Conservation (phyloP, 2,329 filamentous ascomycete genomes). For the Aspergillus pseudoglaucus region DNA sequence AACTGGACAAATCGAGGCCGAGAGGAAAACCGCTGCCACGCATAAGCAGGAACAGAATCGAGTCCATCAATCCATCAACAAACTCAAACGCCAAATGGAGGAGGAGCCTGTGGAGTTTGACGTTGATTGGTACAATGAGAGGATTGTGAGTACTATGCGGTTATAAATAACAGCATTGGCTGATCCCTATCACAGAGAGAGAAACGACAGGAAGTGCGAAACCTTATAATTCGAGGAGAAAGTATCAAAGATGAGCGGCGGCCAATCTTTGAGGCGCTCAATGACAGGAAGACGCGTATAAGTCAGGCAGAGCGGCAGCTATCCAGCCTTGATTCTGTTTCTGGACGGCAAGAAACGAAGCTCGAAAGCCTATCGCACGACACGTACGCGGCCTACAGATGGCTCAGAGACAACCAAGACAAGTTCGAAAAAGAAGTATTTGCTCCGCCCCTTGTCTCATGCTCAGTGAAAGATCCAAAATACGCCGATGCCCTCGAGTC, state of each 20-base stretch:
- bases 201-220: conserved; percentile 39
- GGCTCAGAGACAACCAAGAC: conserved; percentile 66
- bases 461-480: conserved; percentile 66
- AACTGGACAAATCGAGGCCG: conserved; percentile 41
- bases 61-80: conserved; percentile 53
- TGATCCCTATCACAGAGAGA: conserved; percentile 44
- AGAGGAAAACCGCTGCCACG: conserved; percentile 44
- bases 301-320: conserved; percentile 45
- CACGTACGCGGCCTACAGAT: conserved; percentile 66
- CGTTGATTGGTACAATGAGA: conserved; percentile 61
- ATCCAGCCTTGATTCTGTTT: conserved; percentile 61
- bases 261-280: conserved; percentile 28
- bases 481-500: conserved; percentile 59
- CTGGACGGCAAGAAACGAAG: conserved; percentile 65
- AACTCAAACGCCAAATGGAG: conserved; percentile 57
- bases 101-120: conserved; percentile 63
- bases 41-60: conserved; percentile 49
- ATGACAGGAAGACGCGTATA: conserved; percentile 31
- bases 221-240: conserved; percentile 34
- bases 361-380: conserved; percentile 58
- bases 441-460: conserved; percentile 73
- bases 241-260: conserved; percentile 34
- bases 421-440: conserved; percentile 70
- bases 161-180: conserved; percentile 14
- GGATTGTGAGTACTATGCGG: conserved; percentile 52